Conservation (phyloP, 768 basidiomycete species). For the Termitomyces titanicus region DNA sequence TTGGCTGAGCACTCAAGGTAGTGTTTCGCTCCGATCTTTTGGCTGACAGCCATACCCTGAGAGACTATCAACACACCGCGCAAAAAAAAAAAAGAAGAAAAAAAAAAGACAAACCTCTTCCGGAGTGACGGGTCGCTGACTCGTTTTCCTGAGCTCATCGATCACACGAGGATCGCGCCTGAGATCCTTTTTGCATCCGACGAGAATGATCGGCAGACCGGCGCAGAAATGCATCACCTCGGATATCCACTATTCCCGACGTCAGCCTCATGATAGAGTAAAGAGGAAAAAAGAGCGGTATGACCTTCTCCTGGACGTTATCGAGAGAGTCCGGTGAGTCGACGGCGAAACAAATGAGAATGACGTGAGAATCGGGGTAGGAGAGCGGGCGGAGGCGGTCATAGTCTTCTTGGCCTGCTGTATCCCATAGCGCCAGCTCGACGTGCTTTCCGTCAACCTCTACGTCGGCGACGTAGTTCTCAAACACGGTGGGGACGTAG, state of each 20-base stretch:
- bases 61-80: not conserved
- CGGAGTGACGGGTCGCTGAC: conserved; percentile 90
- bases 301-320: conserved; percentile 99
- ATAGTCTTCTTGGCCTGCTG: conserved; percentile 98
- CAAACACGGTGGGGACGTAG: conserved; percentile 98
- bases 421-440: conserved; percentile 99
- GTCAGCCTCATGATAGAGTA: conserved; percentile 1
- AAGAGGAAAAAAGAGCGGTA: conserved; percentile 23
- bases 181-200: conserved; percentile 99
- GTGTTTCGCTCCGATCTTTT: conserved; percentile 95
- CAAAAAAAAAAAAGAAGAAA: conserved; percentile 1
- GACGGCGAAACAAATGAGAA: conserved; percentile 98
- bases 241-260: conserved; percentile 79
- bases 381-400: conserved; percentile 96
- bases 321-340: conserved; percentile 98
- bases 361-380: conserved; percentile 99
- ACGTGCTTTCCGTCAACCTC: conserved; percentile 99
- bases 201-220: conserved; percentile 92
- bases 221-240: conserved; percentile 98
- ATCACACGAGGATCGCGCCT: conserved; percentile 90
- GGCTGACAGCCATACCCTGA: conserved; percentile 90
- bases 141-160: conserved; percentile 91
- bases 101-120: conserved; percentile 63
- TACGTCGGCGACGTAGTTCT: conserved; percentile 99
- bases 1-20: conserved; percentile 98